A percentile compares a stretch with the other conserved stretches of the same genome.
Evolutionary conservation across 176 grass and related monocot genomes (phyloP).

Genomic region (Rhynchospora pubera): DNA sequence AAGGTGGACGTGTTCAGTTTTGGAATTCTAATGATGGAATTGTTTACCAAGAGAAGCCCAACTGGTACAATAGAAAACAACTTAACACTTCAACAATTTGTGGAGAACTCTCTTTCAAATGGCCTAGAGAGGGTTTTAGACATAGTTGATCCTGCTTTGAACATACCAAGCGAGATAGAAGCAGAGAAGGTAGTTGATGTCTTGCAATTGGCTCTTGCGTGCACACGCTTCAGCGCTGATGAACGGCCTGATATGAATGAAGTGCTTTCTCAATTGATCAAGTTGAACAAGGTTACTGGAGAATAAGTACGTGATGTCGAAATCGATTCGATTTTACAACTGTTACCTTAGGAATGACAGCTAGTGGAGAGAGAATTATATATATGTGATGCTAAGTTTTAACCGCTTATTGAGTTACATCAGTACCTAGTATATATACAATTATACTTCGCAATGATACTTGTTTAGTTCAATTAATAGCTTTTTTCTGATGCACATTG

Average conservation of each 20-base stretch:
- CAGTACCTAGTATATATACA: background rate
- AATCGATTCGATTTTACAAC: background rate
- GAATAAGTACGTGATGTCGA: background rate
- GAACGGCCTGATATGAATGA: constrained; percentile 66
- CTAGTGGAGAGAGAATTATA: background rate
- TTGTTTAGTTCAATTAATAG: background rate
- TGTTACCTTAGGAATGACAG: background rate
- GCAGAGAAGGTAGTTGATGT: constrained; percentile 37
- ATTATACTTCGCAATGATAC: background rate
- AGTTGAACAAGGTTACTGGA: constrained; percentile 25
- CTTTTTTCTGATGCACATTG: background rate
- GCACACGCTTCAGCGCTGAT: constrained; percentile 48
- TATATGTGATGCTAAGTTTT: background rate
- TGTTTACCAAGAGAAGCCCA: constrained; percentile 62
- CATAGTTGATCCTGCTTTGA: constrained; percentile 48
- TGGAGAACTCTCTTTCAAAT: constrained; percentile 44
- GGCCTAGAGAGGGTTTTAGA: constrained; percentile 36
- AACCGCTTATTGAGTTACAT: background rate
- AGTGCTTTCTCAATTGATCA: constrained; percentile 52
- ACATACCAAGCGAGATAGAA: constrained; percentile 37
- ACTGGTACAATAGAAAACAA: constrained; percentile 51
- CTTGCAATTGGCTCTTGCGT: constrained; percentile 43
- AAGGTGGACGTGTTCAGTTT: constrained; percentile 97
- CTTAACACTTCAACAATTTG: constrained; percentile 65
- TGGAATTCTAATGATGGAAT: constrained; percentile 66